Percentiles rank a stretch among this genome's conserved stretches.
Conservation (phyloP, 2,329 filamentous ascomycete species). For the Xylaria sp. region DNA sequence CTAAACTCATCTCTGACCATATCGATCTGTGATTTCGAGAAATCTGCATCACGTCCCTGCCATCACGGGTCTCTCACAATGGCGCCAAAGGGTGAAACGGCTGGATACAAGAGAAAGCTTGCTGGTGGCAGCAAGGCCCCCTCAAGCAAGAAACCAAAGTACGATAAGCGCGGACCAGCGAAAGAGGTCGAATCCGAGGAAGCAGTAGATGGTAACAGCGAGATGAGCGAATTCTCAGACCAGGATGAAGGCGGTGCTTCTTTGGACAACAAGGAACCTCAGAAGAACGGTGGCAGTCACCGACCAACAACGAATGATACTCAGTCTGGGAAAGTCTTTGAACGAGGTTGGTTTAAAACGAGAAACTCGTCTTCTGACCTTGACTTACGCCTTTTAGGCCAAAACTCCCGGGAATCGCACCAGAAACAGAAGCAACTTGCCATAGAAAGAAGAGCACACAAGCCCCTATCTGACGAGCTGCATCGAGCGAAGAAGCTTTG, state of each 20-base stretch:
- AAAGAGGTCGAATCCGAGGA: conserved; percentile 45
- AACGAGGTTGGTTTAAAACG: conserved; percentile 42
- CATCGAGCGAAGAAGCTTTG: conserved; percentile 93
- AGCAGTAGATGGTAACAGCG: conserved; percentile 39
- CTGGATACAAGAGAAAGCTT: conserved; percentile 62
- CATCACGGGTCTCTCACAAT: conserved; percentile 40
- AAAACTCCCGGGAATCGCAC: conserved; percentile 83
- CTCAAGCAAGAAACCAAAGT: conserved; percentile 40
- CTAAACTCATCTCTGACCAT: not conserved
- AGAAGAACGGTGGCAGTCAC: conserved; percentile 36
- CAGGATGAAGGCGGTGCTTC: conserved; percentile 57
- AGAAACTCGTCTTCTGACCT: not conserved
- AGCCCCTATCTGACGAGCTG: conserved; percentile 89
- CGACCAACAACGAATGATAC: conserved; percentile 37
- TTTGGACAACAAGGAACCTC: conserved; percentile 45
- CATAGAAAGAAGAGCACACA: conserved; percentile 86
- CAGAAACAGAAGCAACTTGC: conserved; percentile 88
- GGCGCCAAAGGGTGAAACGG: conserved; percentile 51
- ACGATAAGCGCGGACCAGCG: conserved; percentile 40
- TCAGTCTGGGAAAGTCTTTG: conserved; percentile 43
- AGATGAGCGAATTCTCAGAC: conserved; percentile 49
- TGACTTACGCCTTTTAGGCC: conserved; percentile 44
- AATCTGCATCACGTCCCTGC: not conserved
- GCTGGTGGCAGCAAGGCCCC: conserved; percentile 53
- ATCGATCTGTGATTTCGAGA: not conserved